phyloP scores from a whole-genome alignment of 176 grass and related monocot genomes.

The Carex scoparia region DNA sequence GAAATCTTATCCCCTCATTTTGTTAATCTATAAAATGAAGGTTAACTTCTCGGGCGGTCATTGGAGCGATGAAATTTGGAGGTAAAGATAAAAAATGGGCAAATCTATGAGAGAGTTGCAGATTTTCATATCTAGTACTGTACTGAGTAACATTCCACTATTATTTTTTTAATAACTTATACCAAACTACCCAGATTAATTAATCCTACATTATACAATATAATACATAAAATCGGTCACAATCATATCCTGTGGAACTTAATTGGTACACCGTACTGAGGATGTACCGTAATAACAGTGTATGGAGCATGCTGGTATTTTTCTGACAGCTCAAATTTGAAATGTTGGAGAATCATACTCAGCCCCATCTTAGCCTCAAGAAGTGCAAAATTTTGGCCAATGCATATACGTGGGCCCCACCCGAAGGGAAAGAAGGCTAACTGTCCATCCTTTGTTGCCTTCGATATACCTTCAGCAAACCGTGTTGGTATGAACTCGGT shows the following conservation, averaged over 20 bases:
- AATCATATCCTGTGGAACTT: constrained; percentile 42
- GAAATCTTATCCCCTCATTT: too few relatives aligned
- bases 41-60: too few relatives aligned
- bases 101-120: too few relatives aligned
- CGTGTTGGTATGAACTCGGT: constrained; percentile 34
- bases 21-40: too few relatives aligned
- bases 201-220: not conserved
- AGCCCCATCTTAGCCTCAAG: constrained; percentile 20
- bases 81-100: too few relatives aligned
- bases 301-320: constrained; percentile 36
- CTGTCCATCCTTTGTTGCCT: constrained; percentile 12
- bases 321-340: constrained; percentile 28
- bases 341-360: constrained; percentile 40
- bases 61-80: too few relatives aligned
- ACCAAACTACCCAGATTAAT: not conserved
- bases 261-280: constrained; percentile 60
- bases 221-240: not conserved
- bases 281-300: constrained; percentile 44
- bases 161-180: not conserved
- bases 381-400: constrained; percentile 38
- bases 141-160: too few relatives aligned
- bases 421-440: constrained; percentile 37
- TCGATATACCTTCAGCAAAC: constrained; percentile 26
- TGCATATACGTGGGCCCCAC: constrained; percentile 27
- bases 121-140: too few relatives aligned